These are phyloP conservation scores for Acorus gramineus DNA, from an alignment of 106 monocot genomes.

Conservation along the genomic window DNA sequence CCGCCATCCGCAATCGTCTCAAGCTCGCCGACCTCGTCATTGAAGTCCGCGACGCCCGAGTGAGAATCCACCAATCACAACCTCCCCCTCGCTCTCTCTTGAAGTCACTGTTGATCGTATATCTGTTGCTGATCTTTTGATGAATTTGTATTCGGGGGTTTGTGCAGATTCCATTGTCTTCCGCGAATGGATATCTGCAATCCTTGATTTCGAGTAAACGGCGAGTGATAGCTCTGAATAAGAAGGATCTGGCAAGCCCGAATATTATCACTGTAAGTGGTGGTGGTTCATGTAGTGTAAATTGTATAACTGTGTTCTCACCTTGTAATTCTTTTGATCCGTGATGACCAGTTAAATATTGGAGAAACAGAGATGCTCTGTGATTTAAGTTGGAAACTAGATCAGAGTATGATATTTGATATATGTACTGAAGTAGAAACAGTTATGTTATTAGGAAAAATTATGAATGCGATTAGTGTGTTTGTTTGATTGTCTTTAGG, in stretches of 20 bases:
- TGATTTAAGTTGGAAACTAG: no score
- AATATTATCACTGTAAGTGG: constrained; percentile 79
- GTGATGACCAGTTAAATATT: no score
- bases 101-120: no score
- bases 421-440: no score
- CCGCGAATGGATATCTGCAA: constrained; percentile 84
- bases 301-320: no score
- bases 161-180: constrained; percentile 83
- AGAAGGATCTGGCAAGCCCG: constrained; percentile 91
- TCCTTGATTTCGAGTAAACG: constrained; percentile 49
- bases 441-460: no score
- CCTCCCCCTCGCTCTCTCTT: not conserved
- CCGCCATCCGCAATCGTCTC: constrained; percentile 91
- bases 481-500: not conserved
- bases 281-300: not conserved
- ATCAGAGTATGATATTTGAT: no score
- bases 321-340: no score
- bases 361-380: no score
- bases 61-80: constrained; percentile 8
- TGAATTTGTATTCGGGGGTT: not conserved
- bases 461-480: not conserved
- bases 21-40: constrained; percentile 95
- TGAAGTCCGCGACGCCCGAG: constrained; percentile 92
- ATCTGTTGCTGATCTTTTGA: not conserved
- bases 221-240: constrained; percentile 83